Conservation (phyloP, 129 eudicot species). For the Artemisia argyi region DNA sequence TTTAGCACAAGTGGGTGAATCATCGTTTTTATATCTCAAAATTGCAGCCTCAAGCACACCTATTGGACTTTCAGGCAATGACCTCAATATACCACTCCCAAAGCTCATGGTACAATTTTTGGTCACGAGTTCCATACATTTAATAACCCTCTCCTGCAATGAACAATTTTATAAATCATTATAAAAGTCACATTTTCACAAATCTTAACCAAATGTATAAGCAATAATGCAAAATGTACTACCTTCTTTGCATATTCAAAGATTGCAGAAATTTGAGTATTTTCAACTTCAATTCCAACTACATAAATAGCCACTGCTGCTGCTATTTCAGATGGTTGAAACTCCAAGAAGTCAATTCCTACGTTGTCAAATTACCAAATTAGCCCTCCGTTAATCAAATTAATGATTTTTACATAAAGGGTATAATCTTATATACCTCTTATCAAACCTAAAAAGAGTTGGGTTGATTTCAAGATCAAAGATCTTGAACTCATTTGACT, state of each 20-base stretch:
- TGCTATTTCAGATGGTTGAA: slow-evolving; percentile 72
- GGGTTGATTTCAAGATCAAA: slow-evolving; percentile 43
- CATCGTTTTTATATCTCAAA: slow-evolving; percentile 48
- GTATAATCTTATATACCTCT: slow-evolving; percentile 35
- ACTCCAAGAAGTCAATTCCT: slow-evolving; percentile 75
- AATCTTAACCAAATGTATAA: slow-evolving; percentile 1
- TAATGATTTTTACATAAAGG: neutral
- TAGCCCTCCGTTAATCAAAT: slow-evolving; percentile 1
- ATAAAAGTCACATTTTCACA: slow-evolving; percentile 8
- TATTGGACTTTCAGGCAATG: slow-evolving; percentile 52
- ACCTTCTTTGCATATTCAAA: slow-evolving; percentile 47
- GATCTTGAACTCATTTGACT: slow-evolving; percentile 40
- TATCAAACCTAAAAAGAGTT: slow-evolving; percentile 48
- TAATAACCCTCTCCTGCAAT: slow-evolving; percentile 47
- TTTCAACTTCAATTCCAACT: slow-evolving; percentile 36
- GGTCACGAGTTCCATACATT: slow-evolving; percentile 38
- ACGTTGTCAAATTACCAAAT: slow-evolving; percentile 38
- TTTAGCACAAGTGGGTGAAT: slow-evolving; percentile 41
- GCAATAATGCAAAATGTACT: slow-evolving; percentile 20
- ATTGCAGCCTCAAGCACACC: slow-evolving; percentile 61
- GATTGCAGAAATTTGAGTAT: slow-evolving; percentile 33
- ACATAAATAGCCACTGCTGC: slow-evolving; percentile 69
- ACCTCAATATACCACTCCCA: slow-evolving; percentile 26
- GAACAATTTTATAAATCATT: neutral
- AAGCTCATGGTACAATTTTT: slow-evolving; percentile 32